Evolutionary conservation across 129 eudicot species (phyloP), one percentile per base, ranked within the genome.

Genomic region (Calendula officinalis): DNA sequence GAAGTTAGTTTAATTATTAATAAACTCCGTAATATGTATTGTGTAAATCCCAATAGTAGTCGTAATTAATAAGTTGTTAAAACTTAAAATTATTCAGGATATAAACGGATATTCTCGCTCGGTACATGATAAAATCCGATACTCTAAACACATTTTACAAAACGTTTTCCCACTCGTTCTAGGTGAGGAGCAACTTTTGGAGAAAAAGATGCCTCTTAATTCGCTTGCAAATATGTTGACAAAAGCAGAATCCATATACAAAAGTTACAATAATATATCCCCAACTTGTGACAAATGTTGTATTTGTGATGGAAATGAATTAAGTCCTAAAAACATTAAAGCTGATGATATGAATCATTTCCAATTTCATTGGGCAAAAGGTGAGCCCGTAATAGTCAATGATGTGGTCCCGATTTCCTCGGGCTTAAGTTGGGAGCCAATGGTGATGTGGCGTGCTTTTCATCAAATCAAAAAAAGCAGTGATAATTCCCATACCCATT

Each of bases 311-410:
- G 16, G 33, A 3, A 33, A 54, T 8, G 34, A 6, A 5, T 22
- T 8, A 3, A 51, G 34, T 8, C 35, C 36, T 22, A 7, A 16
- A 17, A n/a, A 22, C 36, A 51, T 22, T 51, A n/a, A 51, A 51
- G 34, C 36, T 53, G 8, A 10, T 0, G 61, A 55, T 33, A 55
- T 55, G 61, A 9, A 55, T 2, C 61, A 55, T 55, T 55, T 55
- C 5, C 61, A 55, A 34, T 32, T 55, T 13, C 61, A 55, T 34
- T 55, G 61, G 61, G 33, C 61, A 5, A 55, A 55, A 12, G 61
- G 61, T 34, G 61, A 55, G 61, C 42, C 61, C 3, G 22, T 55
- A 9, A 11, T 55, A 55, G 61, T 55, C 15, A 1, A 17, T 32
- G n/a, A 34, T n/a, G 61, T 55, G 61, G 41, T 34, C 10, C 34